These are phyloP conservation scores for Sanguinoderma infundibulare DNA, from an alignment of 1,284 basidiomycete species.

Conservation along the genomic window DNA sequence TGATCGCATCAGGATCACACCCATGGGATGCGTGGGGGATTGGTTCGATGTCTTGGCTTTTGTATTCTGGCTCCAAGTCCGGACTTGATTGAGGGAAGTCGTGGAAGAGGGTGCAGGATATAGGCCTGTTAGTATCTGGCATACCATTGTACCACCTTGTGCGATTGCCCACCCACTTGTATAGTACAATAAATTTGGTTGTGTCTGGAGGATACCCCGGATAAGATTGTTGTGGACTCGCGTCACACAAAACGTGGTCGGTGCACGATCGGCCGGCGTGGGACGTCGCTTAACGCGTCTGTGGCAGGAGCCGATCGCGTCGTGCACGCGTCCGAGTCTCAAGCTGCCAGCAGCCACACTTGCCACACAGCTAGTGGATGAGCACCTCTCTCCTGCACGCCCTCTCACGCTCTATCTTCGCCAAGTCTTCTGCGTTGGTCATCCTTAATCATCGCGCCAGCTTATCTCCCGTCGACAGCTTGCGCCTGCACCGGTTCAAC, in stretches of 20 bases:
- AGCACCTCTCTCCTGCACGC: slow-evolving; percentile 12
- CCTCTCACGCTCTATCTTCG: neutral
- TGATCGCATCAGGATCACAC: slow-evolving; percentile 35
- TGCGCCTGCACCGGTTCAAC: neutral
- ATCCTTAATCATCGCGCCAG: too few species aligned
- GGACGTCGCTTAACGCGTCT: slow-evolving; percentile 24
- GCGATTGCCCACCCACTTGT: neutral
- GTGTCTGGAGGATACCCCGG: neutral
- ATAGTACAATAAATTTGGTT: neutral
- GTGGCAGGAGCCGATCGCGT: slow-evolving; percentile 26
- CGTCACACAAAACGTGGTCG: too few species aligned
- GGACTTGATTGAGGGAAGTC: too few species aligned
- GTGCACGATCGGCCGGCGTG: neutral
- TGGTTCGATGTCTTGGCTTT: too few species aligned
- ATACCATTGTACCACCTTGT: slow-evolving; percentile 15
- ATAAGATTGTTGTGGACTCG: too few species aligned
- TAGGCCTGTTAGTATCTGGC: neutral
- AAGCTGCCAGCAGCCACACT: neutral
- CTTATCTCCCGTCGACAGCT: neutral
- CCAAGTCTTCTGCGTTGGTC: neutral
- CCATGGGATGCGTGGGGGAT: neutral
- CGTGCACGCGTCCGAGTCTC: neutral
- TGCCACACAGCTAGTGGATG: slow-evolving; percentile 1
- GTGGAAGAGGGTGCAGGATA: slow-evolving; percentile 16
- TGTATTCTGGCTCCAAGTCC: too few species aligned